Evolutionary conservation across 345 rosid species (phyloP).

Genomic region (Cardamine occulta): DNA sequence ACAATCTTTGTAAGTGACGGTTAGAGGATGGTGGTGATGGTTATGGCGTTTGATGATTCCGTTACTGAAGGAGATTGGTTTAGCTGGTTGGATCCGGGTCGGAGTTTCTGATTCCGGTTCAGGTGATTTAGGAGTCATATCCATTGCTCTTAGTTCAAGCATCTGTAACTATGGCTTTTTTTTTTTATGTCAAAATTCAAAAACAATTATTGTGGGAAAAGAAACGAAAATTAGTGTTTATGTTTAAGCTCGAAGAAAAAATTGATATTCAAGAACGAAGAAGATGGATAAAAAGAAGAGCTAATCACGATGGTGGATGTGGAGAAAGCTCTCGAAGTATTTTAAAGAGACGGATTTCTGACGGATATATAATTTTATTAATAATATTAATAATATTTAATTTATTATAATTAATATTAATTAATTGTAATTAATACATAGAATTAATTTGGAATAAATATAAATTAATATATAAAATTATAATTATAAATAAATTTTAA

Average conservation of each 20-base stretch:
- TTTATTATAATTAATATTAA: too few species aligned
- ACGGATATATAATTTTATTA: too few species aligned
- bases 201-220: neutral
- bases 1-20: constrained; percentile 64
- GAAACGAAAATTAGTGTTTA: constrained; percentile 28
- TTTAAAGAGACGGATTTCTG: too few species aligned
- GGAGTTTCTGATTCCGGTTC: constrained; percentile 67
- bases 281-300: constrained; percentile 24
- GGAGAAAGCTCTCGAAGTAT: too few species aligned
- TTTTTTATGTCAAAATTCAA: neutral
- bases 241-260: constrained; percentile 1
- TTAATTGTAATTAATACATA: too few species aligned
- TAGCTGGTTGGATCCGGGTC: constrained; percentile 62
- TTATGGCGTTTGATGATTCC: constrained; percentile 74
- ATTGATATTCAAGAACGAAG: neutral
- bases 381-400: too few species aligned
- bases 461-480: too few species aligned
- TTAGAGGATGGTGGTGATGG: constrained; percentile 23
- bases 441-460: too few species aligned
- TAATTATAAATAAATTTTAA: too few species aligned
- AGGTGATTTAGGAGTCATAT: constrained; percentile 56
- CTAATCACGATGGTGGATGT: too few species aligned
- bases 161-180: neutral
- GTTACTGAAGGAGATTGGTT: constrained; percentile 67
- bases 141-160: constrained; percentile 41